Base-by-base conservation (phyloP, 805 yeast genomes). In the Zygoascus flipseniorum region DNA sequence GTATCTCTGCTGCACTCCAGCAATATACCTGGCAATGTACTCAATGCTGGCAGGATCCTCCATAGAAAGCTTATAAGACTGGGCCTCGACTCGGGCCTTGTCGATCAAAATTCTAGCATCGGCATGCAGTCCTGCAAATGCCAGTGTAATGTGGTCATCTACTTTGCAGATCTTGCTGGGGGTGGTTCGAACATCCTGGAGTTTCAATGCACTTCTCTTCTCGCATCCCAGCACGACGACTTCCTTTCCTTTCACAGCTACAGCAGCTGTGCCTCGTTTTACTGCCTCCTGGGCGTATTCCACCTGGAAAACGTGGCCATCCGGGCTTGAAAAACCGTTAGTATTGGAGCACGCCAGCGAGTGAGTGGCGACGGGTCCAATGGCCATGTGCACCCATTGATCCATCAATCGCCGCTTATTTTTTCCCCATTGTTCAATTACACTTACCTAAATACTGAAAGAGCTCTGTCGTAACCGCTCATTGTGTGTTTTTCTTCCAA, bases 381-480 rank as follows among this genome's bases (percentile, higher is more conserved):
- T 81, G 53, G 83, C 61, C 86, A 76, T 41, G 85, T 35, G 5
- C 11, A 9, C 3, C 10, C 31, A 13, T 43, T 14, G 47, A 48
- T 11, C 14, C 37, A 35, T 16, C 42, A 39, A 32, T 35, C 43
- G 28, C 35, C 32, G 16, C 16, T 11, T 3, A 19, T 19, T 42
- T 19, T 13, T n/a, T 13, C 16, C n/a, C 16, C 6, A 18, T 14
- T 23, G 39, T 23, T 16, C 39, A 41, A 8, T n/a, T 14, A 19
- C 42, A 81, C 90, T 62, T 80, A 85, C 85, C 96, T 89, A 75
- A 92, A 92, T 70, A 92, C 95, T 58, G 97, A 90, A 64, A 92
- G 80, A 54, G 99, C 99, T 79, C 98, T 83, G 72, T 92, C 99
- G 96, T 92, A 92, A 58, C 99, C 98, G 78, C 97, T 88, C 99